Evolutionary conservation across 345 rosid genomes (phyloP).

Genomic region (Melastoma malabathricum): DNA sequence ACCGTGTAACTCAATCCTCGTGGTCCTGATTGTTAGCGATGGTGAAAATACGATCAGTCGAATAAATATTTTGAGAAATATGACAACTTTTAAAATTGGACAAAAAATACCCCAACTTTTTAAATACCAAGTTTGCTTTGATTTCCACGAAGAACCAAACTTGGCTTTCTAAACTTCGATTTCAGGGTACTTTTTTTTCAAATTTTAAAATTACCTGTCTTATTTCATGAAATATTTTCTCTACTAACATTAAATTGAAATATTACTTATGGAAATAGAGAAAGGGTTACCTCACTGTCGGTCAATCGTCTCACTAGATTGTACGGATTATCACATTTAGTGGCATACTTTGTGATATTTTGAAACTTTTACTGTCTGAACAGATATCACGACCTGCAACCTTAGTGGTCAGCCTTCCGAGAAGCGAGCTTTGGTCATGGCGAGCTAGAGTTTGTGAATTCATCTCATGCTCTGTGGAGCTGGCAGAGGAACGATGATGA

Average conservation of each 20-base stretch:
- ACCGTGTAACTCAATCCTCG: constrained; percentile 59
- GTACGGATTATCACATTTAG: not conserved
- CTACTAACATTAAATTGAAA: no score
- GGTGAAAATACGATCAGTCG: constrained; percentile 97
- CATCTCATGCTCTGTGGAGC: constrained; percentile 80
- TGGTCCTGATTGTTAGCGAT: constrained; percentile 75
- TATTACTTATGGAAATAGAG: constrained; percentile 91
- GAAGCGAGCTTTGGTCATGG: constrained; percentile 99
- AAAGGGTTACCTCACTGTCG: constrained; percentile 56
- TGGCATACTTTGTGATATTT: no score
- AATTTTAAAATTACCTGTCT: no score
- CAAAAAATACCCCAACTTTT: no score
- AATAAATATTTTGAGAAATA: no score
- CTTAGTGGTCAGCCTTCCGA: constrained; percentile 87
- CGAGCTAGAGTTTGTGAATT: constrained; percentile 59
- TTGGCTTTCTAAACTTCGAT: no score
- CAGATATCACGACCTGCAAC: constrained; percentile 56
- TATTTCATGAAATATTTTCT: no score
- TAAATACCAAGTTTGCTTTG: no score
- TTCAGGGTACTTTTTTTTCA: no score
- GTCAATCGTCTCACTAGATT: not conserved
- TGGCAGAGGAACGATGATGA: constrained; percentile 99
- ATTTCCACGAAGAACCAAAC: no score
- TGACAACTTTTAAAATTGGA: no score
- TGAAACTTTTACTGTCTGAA: not conserved